Percentiles rank a stretch among this genome's conserved stretches.
Conservation (phyloP, 108 stramenopile species). For the Asterionellopsis glacialis region DNA sequence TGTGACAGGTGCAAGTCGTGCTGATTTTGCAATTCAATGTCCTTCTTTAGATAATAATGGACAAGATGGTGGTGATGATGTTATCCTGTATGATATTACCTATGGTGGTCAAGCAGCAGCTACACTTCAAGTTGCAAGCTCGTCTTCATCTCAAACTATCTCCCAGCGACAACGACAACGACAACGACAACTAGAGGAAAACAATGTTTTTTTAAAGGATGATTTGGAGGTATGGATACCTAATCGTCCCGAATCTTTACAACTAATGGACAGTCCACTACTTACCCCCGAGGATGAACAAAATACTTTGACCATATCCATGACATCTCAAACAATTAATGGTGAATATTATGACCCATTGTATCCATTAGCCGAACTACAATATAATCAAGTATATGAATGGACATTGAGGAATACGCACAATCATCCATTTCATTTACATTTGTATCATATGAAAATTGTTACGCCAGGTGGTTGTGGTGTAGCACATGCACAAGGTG, state of each 20-base stretch:
- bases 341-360: conserved; percentile 21
- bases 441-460: conserved; percentile 48
- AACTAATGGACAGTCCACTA: background rate
- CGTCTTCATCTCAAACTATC: too few species aligned
- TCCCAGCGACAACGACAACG: too few species aligned
- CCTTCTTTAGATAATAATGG: conserved; percentile 3
- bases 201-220: too few species aligned
- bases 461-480: conserved; percentile 42
- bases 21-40: conserved; percentile 41
- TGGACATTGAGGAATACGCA: conserved; percentile 23
- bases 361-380: conserved; percentile 13
- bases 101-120: too few species aligned
- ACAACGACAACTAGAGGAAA: too few species aligned
- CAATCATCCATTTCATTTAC: conserved; percentile 42
- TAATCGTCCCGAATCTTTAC: conserved; percentile 23
- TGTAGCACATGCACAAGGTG: conserved; percentile 24
- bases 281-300: conserved; percentile 3
- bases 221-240: conserved; percentile 11
- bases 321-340: conserved; percentile 23
- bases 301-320: conserved; percentile 18
- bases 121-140: too few species aligned
- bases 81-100: too few species aligned
- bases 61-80: background rate
- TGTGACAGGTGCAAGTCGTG: conserved; percentile 31
- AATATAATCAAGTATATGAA: conserved; percentile 30